A percentile compares a stretch with the other conserved stretches of the same genome.
Evolutionary conservation across 2,329 filamentous ascomycete genomes (phyloP).

Genomic region (Diaporthe velutina): DNA sequence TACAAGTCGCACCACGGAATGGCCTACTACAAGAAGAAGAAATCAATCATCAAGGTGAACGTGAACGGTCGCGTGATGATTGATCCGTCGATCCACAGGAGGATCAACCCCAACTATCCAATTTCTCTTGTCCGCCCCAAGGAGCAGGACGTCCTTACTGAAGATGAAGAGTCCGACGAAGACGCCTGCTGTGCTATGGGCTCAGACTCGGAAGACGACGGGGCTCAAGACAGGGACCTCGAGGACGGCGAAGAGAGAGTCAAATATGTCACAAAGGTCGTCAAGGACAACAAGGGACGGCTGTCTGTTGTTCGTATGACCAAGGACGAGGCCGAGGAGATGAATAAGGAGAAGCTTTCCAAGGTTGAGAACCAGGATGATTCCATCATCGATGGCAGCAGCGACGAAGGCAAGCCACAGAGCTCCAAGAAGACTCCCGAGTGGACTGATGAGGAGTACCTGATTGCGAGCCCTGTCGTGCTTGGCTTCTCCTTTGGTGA

Average conservation of each 20-base stretch:
- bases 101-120: constrained; percentile 88
- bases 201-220: constrained; percentile 54
- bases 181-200: constrained; percentile 52
- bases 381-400: constrained; percentile 37
- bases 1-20: constrained; percentile 88
- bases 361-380: constrained; percentile 55
- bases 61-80: constrained; percentile 92
- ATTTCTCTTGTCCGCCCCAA: constrained; percentile 81
- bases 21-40: constrained; percentile 87
- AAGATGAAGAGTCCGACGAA: constrained; percentile 60
- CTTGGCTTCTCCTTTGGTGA: constrained; percentile 89
- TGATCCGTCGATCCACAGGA: constrained; percentile 83
- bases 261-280: constrained; percentile 65
- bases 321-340: constrained; percentile 52
- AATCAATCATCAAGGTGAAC: constrained; percentile 78
- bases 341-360: constrained; percentile 67
- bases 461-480: constrained; percentile 87
- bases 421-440: constrained; percentile 57
- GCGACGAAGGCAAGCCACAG: constrained; percentile 45
- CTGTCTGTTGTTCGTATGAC: constrained; percentile 50
- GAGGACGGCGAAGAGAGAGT: constrained; percentile 54
- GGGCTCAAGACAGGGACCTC: constrained; percentile 55
- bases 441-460: constrained; percentile 85
- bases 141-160: constrained; percentile 72
- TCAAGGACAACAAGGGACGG: constrained; percentile 59